Conservation (phyloP, 495 filamentous ascomycete genomes). For the Podospora australis region DNA sequence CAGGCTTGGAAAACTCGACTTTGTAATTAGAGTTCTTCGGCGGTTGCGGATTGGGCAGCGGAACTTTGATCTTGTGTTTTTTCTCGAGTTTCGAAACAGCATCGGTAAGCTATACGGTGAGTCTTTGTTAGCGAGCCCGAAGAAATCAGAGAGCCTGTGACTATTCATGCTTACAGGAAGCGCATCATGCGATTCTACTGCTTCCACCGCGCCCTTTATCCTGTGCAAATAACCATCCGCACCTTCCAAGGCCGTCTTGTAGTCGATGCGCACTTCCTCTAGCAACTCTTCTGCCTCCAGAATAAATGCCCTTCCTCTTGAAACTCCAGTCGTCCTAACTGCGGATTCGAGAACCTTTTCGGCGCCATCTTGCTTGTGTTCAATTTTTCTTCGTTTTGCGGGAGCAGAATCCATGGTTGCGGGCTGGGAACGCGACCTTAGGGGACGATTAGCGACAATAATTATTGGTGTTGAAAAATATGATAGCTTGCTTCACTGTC, state of each 20-base stretch:
- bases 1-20: conserved; percentile 66
- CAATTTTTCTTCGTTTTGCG: conserved; percentile 47
- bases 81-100: conserved; percentile 63
- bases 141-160: background rate
- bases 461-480: too few relatives aligned
- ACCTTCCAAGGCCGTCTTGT: conserved; percentile 55
- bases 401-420: conserved; percentile 34
- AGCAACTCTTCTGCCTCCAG: conserved; percentile 83
- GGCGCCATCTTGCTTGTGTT: conserved; percentile 22
- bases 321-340: conserved; percentile 24
- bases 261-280: conserved; percentile 58
- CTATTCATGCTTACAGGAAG: conserved; percentile 41
- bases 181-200: conserved; percentile 49
- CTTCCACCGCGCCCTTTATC: conserved; percentile 70
- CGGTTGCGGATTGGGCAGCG: conserved; percentile 75
- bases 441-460: too few relatives aligned
- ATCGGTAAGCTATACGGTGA: conserved; percentile 47
- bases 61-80: conserved; percentile 58
- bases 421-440: too few relatives aligned
- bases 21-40: conserved; percentile 69
- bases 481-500: background rate
- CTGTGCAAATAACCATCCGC: conserved; percentile 65
- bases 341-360: conserved; percentile 24
- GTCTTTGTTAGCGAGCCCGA: too few relatives aligned
- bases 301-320: conserved; percentile 62